Conservation (phyloP, 1,284 basidiomycete genomes). For the Microbotryum violaceum region DNA sequence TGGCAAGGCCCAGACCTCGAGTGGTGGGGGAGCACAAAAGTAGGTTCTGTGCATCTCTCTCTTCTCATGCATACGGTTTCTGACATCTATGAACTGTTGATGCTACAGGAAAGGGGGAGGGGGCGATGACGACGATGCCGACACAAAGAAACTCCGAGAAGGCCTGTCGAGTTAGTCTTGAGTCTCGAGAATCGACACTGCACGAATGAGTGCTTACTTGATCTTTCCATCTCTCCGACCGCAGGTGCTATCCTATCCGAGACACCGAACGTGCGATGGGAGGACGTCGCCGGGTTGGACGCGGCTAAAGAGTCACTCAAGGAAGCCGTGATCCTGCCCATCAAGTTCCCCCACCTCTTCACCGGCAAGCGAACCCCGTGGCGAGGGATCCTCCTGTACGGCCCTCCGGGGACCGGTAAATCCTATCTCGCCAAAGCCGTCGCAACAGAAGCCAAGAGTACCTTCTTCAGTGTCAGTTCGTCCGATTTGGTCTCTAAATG, state of each 20-base stretch:
- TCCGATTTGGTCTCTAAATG: slow-evolving; percentile 97
- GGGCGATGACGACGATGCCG: slow-evolving; percentile 70
- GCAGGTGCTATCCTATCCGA: slow-evolving; percentile 80
- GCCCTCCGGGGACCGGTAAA: slow-evolving; percentile 92
- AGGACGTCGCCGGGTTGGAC: slow-evolving; percentile 93
- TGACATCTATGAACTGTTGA: neutral
- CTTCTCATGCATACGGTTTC: slow-evolving; percentile 6
- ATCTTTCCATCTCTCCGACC: no score
- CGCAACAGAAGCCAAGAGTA: slow-evolving; percentile 96
- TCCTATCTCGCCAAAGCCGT: slow-evolving; percentile 95
- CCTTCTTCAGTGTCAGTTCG: slow-evolving; percentile 94
- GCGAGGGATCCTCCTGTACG: slow-evolving; percentile 91
- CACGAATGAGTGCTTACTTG: neutral
- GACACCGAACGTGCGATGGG: slow-evolving; percentile 94
- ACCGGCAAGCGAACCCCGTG: slow-evolving; percentile 97
- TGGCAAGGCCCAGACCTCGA: slow-evolving; percentile 52
- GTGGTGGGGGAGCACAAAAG: slow-evolving; percentile 54
- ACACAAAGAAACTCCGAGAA: slow-evolving; percentile 88
- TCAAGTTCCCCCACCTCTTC: slow-evolving; percentile 97
- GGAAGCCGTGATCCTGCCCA: slow-evolving; percentile 95
- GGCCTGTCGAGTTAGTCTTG: slow-evolving; percentile 57
- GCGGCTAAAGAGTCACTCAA: slow-evolving; percentile 92
- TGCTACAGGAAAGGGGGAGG: slow-evolving; percentile 41
- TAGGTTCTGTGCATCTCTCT: slow-evolving; percentile 25
- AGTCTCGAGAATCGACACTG: neutral